These are phyloP conservation scores for Cicer pinnatifidum DNA, from an alignment of 306 rosid genomes.

Conservation along the genomic window DNA sequence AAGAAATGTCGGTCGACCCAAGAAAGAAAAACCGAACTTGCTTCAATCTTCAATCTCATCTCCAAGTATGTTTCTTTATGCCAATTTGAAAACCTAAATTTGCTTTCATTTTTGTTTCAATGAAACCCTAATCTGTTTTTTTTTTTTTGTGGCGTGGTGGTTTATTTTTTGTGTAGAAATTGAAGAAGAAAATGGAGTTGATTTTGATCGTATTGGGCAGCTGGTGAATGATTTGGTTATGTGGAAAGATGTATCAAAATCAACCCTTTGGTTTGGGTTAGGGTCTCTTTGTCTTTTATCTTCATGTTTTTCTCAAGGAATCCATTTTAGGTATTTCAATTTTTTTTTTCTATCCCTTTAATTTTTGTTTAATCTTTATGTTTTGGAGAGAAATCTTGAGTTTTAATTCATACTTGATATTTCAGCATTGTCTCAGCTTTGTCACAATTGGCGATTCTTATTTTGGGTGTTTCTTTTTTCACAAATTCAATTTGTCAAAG, in stretches of 20 bases:
- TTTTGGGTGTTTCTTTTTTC: slow-evolving; percentile 71
- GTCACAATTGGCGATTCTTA: slow-evolving; percentile 70
- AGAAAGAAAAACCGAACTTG: slow-evolving; percentile 68
- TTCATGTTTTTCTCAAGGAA: slow-evolving; percentile 69
- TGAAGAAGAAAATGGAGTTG: slow-evolving; percentile 55
- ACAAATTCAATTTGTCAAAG: slow-evolving; percentile 70
- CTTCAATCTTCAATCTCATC: slow-evolving; percentile 57
- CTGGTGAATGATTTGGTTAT: slow-evolving; percentile 65
- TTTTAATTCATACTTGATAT: neutral
- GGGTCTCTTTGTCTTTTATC: slow-evolving; percentile 68
- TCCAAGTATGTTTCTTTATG: slow-evolving; percentile 51
- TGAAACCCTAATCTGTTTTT: neutral
- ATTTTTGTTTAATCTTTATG: neutral
- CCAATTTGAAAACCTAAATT: neutral
- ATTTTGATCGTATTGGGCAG: slow-evolving; percentile 64
- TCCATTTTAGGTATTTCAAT: slow-evolving; percentile 62
- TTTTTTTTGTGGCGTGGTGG: neutral
- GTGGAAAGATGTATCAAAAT: slow-evolving; percentile 87
- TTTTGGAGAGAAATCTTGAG: slow-evolving; percentile 23
- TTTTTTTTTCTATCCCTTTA: neutral
- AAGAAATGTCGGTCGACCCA: slow-evolving; percentile 53
- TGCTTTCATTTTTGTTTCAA: neutral
- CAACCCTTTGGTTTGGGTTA: slow-evolving; percentile 85
- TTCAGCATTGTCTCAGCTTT: slow-evolving; percentile 74
- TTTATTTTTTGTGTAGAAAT: slow-evolving; percentile 47